Evolutionary conservation across 2,329 filamentous ascomycete species (phyloP).

Genomic region (Fusarium redolens): DNA sequence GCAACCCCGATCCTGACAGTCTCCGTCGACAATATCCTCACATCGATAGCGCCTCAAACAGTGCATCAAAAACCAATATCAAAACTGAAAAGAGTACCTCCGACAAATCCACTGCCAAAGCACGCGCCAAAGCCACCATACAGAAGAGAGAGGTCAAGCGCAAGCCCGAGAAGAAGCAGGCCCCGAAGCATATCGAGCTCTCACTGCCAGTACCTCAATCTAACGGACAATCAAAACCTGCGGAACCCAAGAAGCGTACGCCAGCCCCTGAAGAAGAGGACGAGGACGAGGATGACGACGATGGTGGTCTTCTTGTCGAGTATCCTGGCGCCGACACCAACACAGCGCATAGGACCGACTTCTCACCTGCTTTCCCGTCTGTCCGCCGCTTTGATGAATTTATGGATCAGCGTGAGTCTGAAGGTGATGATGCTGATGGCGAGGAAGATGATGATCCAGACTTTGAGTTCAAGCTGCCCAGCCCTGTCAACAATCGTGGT

Average conservation of each 20-base stretch:
- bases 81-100: conserved; percentile 18
- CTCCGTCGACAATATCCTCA: conserved; percentile 76
- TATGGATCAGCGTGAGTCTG: conserved; percentile 58
- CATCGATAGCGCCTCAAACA: conserved; percentile 56
- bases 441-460: conserved; percentile 62
- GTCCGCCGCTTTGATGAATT: conserved; percentile 66
- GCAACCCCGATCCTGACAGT: conserved; percentile 70
- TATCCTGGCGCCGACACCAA: conserved; percentile 64
- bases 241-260: conserved; percentile 46
- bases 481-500: conserved; percentile 59
- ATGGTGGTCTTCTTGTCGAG: conserved; percentile 68
- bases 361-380: conserved; percentile 62
- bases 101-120: conserved; percentile 43
- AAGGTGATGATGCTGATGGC: conserved; percentile 60
- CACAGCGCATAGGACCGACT: conserved; percentile 52
- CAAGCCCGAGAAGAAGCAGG: conserved; percentile 52
- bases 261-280: conserved; percentile 60
- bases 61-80: conserved; percentile 28
- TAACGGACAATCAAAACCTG: conserved; percentile 29
- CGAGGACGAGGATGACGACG: conserved; percentile 66
- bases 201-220: conserved; percentile 51
- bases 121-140: conserved; percentile 37
- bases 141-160: conserved; percentile 48
- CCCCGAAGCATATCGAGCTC: conserved; percentile 49
- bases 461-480: conserved; percentile 64